Conservation (phyloP, 495 filamentous ascomycete species). For the Physcia stellaris region DNA sequence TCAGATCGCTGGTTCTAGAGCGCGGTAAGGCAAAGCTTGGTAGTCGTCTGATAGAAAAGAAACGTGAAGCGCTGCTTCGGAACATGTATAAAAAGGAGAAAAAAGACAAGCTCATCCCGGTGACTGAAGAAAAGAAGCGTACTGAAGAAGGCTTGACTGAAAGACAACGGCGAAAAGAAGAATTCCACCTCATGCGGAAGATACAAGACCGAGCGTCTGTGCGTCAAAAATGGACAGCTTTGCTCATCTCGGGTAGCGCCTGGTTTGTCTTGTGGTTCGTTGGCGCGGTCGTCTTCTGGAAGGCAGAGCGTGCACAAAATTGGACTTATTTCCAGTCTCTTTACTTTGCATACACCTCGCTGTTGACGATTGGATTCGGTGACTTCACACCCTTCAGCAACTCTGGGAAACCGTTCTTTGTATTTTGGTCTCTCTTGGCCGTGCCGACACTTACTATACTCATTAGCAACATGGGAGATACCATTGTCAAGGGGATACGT, state of each 20-base stretch:
- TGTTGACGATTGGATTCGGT: constrained; percentile 81
- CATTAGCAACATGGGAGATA: constrained; percentile 66
- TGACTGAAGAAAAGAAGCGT: constrained; percentile 20
- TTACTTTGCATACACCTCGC: constrained; percentile 67
- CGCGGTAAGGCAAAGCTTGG: constrained; percentile 56
- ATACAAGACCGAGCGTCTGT: constrained; percentile 46
- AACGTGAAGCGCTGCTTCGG: constrained; percentile 40
- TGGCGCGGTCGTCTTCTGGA: constrained; percentile 60
- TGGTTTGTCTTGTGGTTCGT: constrained; percentile 68
- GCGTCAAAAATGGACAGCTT: constrained; percentile 51
- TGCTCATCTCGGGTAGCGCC: constrained; percentile 45
- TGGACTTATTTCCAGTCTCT: constrained; percentile 75
- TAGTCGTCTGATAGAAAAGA: constrained; percentile 57
- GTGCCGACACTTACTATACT: constrained; percentile 72
- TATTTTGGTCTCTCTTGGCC: constrained; percentile 78
- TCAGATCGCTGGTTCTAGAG: constrained; percentile 67
- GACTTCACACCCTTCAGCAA: constrained; percentile 59
- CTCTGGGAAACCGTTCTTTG: constrained; percentile 67
- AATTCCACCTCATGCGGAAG: constrained; percentile 69
- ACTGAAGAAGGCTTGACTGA: constrained; percentile 23
- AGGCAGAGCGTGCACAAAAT: constrained; percentile 36
- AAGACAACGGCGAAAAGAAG: constrained; percentile 46
- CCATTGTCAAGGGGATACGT: constrained; percentile 54
- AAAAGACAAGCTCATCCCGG: constrained; percentile 35
- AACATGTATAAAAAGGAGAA: constrained; percentile 34